Evolutionary conservation across 2,329 filamentous ascomycete genomes (phyloP), one percentile per base, ranked within the genome.

Genomic region (Alternaria triticimaculans): DNA sequence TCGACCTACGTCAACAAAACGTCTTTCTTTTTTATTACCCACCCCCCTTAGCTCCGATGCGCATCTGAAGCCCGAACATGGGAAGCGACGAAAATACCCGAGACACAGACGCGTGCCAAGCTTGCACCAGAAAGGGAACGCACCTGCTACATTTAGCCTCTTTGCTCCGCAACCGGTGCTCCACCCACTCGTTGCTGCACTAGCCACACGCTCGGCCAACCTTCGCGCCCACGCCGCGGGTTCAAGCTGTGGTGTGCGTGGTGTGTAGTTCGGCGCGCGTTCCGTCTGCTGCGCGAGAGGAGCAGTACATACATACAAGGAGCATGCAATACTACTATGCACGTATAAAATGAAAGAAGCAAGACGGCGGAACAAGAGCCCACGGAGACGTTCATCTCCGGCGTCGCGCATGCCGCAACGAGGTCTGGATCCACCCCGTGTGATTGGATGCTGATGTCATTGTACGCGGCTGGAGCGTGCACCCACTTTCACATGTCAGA

Each of bases 401-500:
- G 49, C 49, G 44, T 30, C 55, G 43, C 49, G 49, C 49, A 37
- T 53, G 49, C 49, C 49, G 49, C 49, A 53, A 25, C 49, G 30
- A 53, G 51, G 59, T 58, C 54, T 51, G 25, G 45, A 44, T 41
- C 28, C 45, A 60, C 46, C n/a, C 51, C 20, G 25, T 55, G 6
- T 49, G 64, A 41, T 45, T 49, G 44, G 58, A 20, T 62, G 46
- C 64, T 62, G 64, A 67, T 64, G 62, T 66, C 64, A 65, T 66
- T 41, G 37, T 41, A 49, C 30, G 21, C 48, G 41, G 45, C 4
- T 53, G 60, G 54, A 37, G 54, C 64, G 64, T 62, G 64, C 18
- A 37, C 55, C 48, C 10, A 55, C 55, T 68, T 68, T 68, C 65
- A 68, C 65, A 68, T 68, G 65, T 28, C 43, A 58, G 51, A 55